Percentiles rank a stretch among this genome's conserved stretches.
phyloP scores from a whole-genome alignment of 208 protist genomes.

The Acanthamoeba divionensis region DNA sequence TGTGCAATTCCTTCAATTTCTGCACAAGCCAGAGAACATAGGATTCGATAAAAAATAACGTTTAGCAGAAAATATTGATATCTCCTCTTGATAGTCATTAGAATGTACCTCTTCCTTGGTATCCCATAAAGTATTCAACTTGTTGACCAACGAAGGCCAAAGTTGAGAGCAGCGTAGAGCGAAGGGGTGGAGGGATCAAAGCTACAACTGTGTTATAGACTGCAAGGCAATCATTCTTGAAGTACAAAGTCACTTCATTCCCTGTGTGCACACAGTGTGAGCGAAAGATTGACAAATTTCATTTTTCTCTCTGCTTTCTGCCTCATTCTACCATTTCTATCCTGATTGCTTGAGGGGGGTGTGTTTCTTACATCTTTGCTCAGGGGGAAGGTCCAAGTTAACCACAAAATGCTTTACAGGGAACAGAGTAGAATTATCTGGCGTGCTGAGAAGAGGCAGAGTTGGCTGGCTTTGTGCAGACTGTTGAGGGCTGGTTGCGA shows the following conservation, averaged over 20 bases:
- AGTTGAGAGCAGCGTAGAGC: background rate
- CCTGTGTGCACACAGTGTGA: background rate
- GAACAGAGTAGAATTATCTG: background rate
- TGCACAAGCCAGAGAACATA: background rate
- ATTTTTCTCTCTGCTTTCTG: no score
- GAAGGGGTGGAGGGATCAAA: background rate
- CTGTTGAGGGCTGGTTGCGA: no score
- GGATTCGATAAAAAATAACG: no score
- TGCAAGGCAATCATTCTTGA: background rate
- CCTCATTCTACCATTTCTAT: no score
- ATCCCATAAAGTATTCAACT: background rate
- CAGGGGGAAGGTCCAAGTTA: conserved; percentile 4
- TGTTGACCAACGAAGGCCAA: background rate
- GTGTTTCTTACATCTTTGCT: background rate
- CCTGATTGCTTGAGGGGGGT: background rate
- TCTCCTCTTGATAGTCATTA: background rate
- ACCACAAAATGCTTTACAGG: background rate
- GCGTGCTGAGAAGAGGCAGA: no score
- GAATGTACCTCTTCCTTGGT: background rate
- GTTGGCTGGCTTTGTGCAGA: no score
- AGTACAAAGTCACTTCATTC: no score
- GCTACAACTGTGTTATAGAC: background rate
- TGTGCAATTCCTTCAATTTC: conserved; percentile 12
- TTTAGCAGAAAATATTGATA: background rate
- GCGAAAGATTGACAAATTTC: no score